Evolutionary conservation across 1,284 basidiomycete genomes (phyloP).

Genomic region (Sanghuangporus sanghuang): DNA sequence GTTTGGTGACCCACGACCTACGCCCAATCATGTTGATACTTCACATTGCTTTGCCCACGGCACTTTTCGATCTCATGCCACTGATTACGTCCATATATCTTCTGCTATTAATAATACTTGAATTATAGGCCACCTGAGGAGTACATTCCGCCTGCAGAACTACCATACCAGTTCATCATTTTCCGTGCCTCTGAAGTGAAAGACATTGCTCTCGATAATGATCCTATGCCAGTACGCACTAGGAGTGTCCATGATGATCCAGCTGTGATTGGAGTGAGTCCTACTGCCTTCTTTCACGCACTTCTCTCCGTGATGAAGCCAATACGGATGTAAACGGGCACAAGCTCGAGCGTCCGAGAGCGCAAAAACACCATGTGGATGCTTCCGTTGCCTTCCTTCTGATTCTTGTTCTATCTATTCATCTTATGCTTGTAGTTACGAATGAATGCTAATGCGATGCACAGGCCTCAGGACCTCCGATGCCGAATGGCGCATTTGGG

Average conservation of each 20-base stretch:
- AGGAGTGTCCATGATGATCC: slow-evolving; percentile 73
- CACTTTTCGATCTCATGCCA: neutral
- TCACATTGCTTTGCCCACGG: neutral
- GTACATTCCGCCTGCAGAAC: slow-evolving; percentile 72
- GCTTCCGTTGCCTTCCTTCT: slow-evolving; percentile 59
- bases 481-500: slow-evolving; percentile 17
- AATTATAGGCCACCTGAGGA: slow-evolving; percentile 54
- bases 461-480: slow-evolving; percentile 32
- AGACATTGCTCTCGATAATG: slow-evolving; percentile 71
- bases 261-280: slow-evolving; percentile 67
- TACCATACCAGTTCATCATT: slow-evolving; percentile 78
- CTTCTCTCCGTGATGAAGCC: slow-evolving; percentile 34
- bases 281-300: slow-evolving; percentile 16
- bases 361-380: slow-evolving; percentile 48
- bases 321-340: slow-evolving; percentile 47
- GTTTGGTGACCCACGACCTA: neutral
- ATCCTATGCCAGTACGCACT: slow-evolving; percentile 33
- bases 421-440: neutral
- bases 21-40: too few relatives aligned
- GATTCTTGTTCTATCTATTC: slow-evolving; percentile 23
- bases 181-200: slow-evolving; percentile 82
- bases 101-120: neutral
- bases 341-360: slow-evolving; percentile 42
- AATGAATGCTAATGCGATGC: slow-evolving; percentile 1
- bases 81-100: neutral